Conservation (phyloP, 2,329 filamentous ascomycete species). For the Pseudocercospora cruenta region DNA sequence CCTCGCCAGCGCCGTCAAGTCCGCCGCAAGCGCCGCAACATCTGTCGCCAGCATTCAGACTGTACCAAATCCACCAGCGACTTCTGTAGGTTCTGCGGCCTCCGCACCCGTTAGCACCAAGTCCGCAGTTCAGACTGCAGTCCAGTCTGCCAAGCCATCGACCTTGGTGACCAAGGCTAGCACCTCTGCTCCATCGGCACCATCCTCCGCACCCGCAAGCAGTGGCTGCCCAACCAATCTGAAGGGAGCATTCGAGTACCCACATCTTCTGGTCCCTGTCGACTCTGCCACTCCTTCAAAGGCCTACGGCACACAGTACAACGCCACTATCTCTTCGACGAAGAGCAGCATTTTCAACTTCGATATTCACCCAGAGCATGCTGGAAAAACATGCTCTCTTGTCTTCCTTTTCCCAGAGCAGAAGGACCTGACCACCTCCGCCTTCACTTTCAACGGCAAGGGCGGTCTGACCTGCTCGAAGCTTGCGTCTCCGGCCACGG, state of each 20-base stretch:
- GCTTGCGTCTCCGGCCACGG: slow-evolving; percentile 51
- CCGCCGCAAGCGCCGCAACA: neutral
- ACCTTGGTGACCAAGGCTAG: neutral
- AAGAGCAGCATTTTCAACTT: slow-evolving; percentile 70
- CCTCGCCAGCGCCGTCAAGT: neutral
- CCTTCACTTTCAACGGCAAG: slow-evolving; percentile 51
- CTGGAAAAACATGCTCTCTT: slow-evolving; percentile 64
- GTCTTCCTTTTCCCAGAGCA: slow-evolving; percentile 67
- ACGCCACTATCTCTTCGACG: slow-evolving; percentile 59
- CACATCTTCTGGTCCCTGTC: slow-evolving; percentile 66
- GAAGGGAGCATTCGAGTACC: slow-evolving; percentile 48
- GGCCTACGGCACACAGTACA: slow-evolving; percentile 58
- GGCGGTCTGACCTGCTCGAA: slow-evolving; percentile 31
- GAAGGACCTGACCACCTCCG: slow-evolving; percentile 61
- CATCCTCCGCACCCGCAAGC: slow-evolving; percentile 14
- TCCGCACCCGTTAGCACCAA: neutral
- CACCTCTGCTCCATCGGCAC: neutral
- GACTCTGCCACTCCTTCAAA: slow-evolving; percentile 58
- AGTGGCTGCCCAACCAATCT: slow-evolving; percentile 38
- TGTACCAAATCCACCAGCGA: neutral
- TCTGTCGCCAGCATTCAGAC: neutral
- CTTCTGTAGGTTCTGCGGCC: neutral
- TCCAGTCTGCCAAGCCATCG: neutral
- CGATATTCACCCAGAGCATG: slow-evolving; percentile 59
- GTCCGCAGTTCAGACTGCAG: neutral